These are phyloP conservation scores for Tricholoma saponaceum DNA, from an alignment of 768 basidiomycete species.

Conservation along the genomic window DNA sequence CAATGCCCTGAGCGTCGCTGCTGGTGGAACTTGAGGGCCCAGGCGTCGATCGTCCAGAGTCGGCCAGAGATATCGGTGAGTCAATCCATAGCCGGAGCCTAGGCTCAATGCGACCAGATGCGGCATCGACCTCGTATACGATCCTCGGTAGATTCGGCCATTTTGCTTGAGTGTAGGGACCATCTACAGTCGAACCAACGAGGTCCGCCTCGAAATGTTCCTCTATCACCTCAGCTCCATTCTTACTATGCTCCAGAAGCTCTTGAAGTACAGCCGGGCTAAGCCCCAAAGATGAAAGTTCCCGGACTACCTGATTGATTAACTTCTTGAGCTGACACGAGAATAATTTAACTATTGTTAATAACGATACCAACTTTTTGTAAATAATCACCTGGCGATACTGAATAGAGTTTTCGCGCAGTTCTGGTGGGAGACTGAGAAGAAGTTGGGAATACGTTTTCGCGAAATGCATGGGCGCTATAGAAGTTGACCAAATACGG, in stretches of 20 bases:
- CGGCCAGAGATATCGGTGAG: slow-evolving; percentile 11
- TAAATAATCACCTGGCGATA: slow-evolving; percentile 62
- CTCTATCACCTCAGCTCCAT: slow-evolving; percentile 10
- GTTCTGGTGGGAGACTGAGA: slow-evolving; percentile 66
- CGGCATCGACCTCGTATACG: slow-evolving; percentile 53
- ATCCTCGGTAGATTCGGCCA: slow-evolving; percentile 25
- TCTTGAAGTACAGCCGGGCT: slow-evolving; percentile 45
- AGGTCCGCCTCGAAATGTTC: slow-evolving; percentile 9
- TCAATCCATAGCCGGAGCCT: slow-evolving; percentile 51
- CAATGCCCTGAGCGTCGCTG: slow-evolving; percentile 5
- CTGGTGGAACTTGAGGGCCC: neutral
- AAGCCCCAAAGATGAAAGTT: slow-evolving; percentile 70
- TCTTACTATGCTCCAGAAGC: slow-evolving; percentile 25
- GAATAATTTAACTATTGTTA: neutral
- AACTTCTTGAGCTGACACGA: slow-evolving; percentile 76
- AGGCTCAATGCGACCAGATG: slow-evolving; percentile 49
- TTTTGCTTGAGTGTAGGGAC: neutral
- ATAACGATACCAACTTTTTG: neutral
- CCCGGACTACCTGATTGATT: slow-evolving; percentile 76
- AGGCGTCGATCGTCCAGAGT: slow-evolving; percentile 8
- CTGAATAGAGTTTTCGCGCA: slow-evolving; percentile 75
- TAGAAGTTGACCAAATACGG: neutral
- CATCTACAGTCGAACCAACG: neutral
- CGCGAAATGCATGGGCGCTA: slow-evolving; percentile 60
- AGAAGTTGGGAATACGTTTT: slow-evolving; percentile 66